phyloP scores from a whole-genome alignment of 2,329 filamentous ascomycete genomes.

The Alternaria angustiovoidea region DNA sequence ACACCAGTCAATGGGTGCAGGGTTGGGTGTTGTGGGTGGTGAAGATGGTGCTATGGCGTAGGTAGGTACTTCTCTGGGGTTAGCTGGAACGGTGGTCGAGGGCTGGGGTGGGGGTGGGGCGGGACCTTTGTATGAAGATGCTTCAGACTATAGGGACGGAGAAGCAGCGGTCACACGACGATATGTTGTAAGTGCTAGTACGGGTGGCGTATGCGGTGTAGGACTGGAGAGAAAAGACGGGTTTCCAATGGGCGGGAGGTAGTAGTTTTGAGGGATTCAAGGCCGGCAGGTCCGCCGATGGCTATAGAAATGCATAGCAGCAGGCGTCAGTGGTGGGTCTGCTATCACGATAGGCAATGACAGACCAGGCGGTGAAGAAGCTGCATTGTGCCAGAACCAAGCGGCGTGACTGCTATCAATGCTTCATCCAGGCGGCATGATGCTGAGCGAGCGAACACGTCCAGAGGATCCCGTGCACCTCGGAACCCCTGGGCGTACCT shows the following conservation, averaged over 20 bases:
- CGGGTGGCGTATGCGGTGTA: constrained; percentile 14
- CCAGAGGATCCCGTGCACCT: constrained; percentile 5
- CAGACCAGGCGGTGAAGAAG: constrained; percentile 20
- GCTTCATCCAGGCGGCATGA: constrained; percentile 3
- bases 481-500: background rate
- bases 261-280: constrained; percentile 14
- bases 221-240: constrained; percentile 7
- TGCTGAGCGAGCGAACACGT: constrained; percentile 2
- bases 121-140: constrained; percentile 27
- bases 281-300: constrained; percentile 18
- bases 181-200: constrained; percentile 17
- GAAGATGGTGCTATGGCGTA: constrained; percentile 34
- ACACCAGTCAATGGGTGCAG: constrained; percentile 22
- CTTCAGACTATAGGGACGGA: constrained; percentile 15
- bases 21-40: constrained; percentile 12
- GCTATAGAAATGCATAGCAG: constrained; percentile 11
- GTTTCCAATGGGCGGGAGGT: background rate
- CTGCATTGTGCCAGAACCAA: constrained; percentile 14
- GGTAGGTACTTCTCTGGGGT: constrained; percentile 21
- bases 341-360: constrained; percentile 13
- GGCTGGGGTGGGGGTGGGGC: constrained; percentile 21
- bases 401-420: background rate
- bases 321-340: constrained; percentile 18
- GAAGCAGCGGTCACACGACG: constrained; percentile 22
- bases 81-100: constrained; percentile 11